Conservation (phyloP, 495 filamentous ascomycete species). For the Penicillium paxilli region DNA sequence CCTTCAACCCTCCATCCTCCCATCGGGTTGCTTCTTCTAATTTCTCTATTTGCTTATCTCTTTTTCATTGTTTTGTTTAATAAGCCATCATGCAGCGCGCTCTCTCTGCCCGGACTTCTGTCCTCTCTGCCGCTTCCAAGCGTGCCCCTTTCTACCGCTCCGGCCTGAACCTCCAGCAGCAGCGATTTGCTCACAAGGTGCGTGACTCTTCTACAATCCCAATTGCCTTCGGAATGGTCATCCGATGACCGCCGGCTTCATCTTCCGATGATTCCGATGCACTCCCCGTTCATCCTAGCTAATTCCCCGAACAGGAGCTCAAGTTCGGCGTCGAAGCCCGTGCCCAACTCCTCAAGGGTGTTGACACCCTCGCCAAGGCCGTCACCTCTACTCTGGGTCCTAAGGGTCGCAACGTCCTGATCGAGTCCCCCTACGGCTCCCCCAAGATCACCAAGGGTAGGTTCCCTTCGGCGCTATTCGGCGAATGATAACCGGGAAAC, state of each 20-base stretch:
- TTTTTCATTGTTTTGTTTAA: slow-evolving; percentile 25
- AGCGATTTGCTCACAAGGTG: slow-evolving; percentile 95
- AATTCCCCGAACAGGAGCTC: slow-evolving; percentile 66
- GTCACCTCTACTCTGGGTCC: slow-evolving; percentile 95
- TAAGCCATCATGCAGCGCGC: slow-evolving; percentile 66
- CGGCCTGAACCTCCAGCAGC: slow-evolving; percentile 71
- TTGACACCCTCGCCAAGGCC: slow-evolving; percentile 94
- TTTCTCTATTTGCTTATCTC: slow-evolving; percentile 20
- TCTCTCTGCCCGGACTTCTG: slow-evolving; percentile 65
- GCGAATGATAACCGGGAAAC: neutral
- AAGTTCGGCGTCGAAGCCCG: slow-evolving; percentile 97
- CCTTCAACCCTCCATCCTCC: slow-evolving; percentile 22
- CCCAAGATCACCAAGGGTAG: slow-evolving; percentile 99
- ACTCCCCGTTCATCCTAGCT: slow-evolving; percentile 17
- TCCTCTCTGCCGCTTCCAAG: slow-evolving; percentile 68
- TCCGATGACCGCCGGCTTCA: neutral
- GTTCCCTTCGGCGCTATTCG: slow-evolving; percentile 17
- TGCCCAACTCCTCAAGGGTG: slow-evolving; percentile 84
- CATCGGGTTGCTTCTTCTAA: slow-evolving; percentile 21
- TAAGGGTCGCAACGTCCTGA: slow-evolving; percentile 97
- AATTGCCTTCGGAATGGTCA: slow-evolving; percentile 1
- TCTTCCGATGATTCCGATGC: slow-evolving; percentile 22
- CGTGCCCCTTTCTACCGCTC: slow-evolving; percentile 47
- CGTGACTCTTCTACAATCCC: slow-evolving; percentile 17
- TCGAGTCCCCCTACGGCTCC: slow-evolving; percentile 95